Percentiles rank a stretch among this genome's conserved stretches.
Conservation (phyloP, 768 basidiomycete species). For the Daedalea quercina region DNA sequence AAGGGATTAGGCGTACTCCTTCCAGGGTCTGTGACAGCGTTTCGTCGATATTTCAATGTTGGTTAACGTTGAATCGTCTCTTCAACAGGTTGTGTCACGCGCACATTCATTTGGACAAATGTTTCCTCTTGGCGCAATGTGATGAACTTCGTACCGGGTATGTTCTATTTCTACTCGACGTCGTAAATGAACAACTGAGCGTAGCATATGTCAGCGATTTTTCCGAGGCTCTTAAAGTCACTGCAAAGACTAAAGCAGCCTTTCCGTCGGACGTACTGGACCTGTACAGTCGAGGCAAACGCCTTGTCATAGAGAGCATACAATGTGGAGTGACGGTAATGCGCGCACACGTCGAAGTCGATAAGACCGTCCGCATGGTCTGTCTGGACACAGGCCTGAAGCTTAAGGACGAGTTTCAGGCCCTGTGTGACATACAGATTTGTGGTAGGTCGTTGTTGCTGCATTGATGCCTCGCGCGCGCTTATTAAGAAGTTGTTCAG, state of each 20-base stretch:
- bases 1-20: constrained; percentile 17
- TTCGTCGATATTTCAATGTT: not conserved
- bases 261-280: constrained; percentile 40
- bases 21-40: constrained; percentile 15
- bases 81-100: constrained; percentile 45
- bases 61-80: not conserved
- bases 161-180: constrained; percentile 6
- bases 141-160: constrained; percentile 47
- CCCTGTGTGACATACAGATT: constrained; percentile 50
- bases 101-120: constrained; percentile 65
- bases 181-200: not conserved
- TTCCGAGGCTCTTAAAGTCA: constrained; percentile 46
- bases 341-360: constrained; percentile 66
- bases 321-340: constrained; percentile 58
- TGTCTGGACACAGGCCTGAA: constrained; percentile 48
- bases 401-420: constrained; percentile 38
- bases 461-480: no score
- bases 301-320: constrained; percentile 50
- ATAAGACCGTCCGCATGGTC: constrained; percentile 42
- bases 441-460: constrained; percentile 34
- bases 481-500: no score
- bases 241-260: constrained; percentile 41
- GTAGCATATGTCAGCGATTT: constrained; percentile 36
- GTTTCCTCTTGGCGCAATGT: constrained; percentile 55
- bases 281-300: constrained; percentile 44